Evolutionary conservation across 768 basidiomycete genomes (phyloP), one percentile per base, ranked within the genome.

Genomic region (Rossbeevera mucosa): DNA sequence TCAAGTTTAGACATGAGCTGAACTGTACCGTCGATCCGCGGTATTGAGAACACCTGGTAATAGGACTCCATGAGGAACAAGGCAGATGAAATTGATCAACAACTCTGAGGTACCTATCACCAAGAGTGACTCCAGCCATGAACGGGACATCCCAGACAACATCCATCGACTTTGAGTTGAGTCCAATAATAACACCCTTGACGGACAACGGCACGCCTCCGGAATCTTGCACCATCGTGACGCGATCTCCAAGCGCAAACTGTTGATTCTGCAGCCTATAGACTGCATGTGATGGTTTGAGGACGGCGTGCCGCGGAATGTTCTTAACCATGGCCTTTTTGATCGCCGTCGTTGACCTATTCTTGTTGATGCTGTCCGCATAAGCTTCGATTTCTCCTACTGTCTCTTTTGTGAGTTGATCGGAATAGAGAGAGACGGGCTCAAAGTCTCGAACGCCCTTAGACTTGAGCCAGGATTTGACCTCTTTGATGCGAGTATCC

Each of bases 121-220:
- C 83, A 11, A 98, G 73, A 0, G 90, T 96, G 2, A 80, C 78
- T 7, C 96, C 96, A 20, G 92, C 85, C 82, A 99, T 91, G 72
- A 99, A 98, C 1, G 92, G 80, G 21, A 88, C 85, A 67, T 99
- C 96, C 91, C 96, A 98, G 0, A 95, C 80, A 21, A 98, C 88
- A 67, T 98, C 96, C 80, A 98, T 88, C 4, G 87, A 82, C 64
- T 86, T 89, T 2, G 85, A 72, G 60, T 86, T 91, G 62, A 99
- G 71, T 13, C 94, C 91, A 48, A 98, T 81, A 22, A 98, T 94
- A 14, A 95, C 91, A 20, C 96, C 96, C 71, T 95, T 97, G 47
- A 85, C 86, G 1, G 85, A 83, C 13, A 98, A 75, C 2, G 94
- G 93, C 0, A 98, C 94, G 29, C 87, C 84, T 25, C 94, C 94